Evolutionary conservation across 176 grass and related monocot genomes (phyloP).

Genomic region (Zoysia japonica): DNA sequence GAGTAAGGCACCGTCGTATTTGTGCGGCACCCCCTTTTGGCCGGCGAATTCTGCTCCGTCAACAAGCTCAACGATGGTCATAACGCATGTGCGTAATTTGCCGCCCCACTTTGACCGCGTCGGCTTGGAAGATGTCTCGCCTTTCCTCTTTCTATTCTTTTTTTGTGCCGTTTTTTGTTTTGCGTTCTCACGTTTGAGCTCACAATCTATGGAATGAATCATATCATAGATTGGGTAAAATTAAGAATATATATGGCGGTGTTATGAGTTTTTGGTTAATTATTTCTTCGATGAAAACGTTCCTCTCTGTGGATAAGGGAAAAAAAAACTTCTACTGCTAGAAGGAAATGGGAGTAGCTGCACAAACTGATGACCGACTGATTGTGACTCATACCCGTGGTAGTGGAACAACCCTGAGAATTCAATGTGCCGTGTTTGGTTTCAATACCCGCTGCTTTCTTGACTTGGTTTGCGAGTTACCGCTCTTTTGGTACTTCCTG

Average conservation of each 20-base stretch:
- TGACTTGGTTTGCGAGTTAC: conserved; percentile 45
- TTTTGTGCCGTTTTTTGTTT: conserved; percentile 2
- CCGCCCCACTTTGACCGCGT: conserved; percentile 41
- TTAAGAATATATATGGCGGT: not conserved
- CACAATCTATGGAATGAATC: not conserved
- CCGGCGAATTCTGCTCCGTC: conserved; percentile 17
- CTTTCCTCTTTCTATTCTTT: not conserved
- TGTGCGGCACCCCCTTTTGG: conserved; percentile 31
- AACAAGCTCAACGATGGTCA: conserved; percentile 22
- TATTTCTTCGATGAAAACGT: too few species aligned
- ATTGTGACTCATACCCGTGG: conserved; percentile 33
- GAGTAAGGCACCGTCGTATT: conserved; percentile 19
- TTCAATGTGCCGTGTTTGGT: conserved; percentile 39
- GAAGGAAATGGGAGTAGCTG: not conserved
- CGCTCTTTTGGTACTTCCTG: conserved; percentile 37
- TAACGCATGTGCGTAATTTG: conserved; percentile 51
- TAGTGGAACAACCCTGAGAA: conserved; percentile 30
- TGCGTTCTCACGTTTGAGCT: not conserved
- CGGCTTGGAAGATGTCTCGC: not conserved
- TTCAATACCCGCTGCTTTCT: conserved; percentile 37
- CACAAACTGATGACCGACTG: conserved; percentile 16
- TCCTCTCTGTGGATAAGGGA: too few species aligned
- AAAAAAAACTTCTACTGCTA: not conserved
- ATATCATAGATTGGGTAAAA: not conserved
- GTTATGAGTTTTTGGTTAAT: not conserved